Evolutionary conservation across 495 filamentous ascomycete species (phyloP), one percentile per base, ranked within the genome.

Genomic region (Entonaema liquescens): DNA sequence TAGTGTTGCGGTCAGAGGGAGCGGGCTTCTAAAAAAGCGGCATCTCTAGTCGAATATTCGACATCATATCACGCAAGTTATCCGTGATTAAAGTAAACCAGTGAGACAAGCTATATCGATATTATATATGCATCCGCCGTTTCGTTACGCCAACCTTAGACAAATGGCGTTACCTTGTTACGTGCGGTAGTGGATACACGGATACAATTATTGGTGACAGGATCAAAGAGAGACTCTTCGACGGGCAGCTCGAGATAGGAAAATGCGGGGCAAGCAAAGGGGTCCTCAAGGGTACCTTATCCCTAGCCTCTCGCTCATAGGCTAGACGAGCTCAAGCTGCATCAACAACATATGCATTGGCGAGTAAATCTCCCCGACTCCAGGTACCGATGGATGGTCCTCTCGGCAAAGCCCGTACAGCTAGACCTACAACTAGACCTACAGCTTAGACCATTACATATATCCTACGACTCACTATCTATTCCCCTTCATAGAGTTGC

Each of bases 181-280:
- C 64, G 62, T 66, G 31, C 54, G 57, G 44, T 40, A 47, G 52
- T 62, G 63, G 63, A 59, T 60, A 59, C 56, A 49, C n/a, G n/a
- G n/a, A n/a, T n/a, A 38, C 38, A 35, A 62, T 65, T 62, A 62
- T 65, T 62, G 58, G 63, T 71, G 62, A 67, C 63, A 67, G 63
- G 59, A 59, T 71, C 44, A 40, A 52, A 52, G 58, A 67, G 28
- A 59, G 25, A 67, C 55, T 42, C 47, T 29, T 64, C 49, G 59
- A 31, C 50, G 57, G 63, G 31, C 65, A 65, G 57, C 57, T 70
- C 57, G 36, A 70, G 66, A 73, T 70, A 62, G 66, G 62, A 62
- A 72, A 70, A 70, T 65, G 71, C 71, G 71, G 71, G 71, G 71
- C 71, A 66, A 66, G 62, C 64, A 65, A 72, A 60, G 70, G 70